These are phyloP conservation scores for Rhexocercosporidium sp. DNA, from an alignment of 2,329 filamentous ascomycete species.

Conservation along the genomic window DNA sequence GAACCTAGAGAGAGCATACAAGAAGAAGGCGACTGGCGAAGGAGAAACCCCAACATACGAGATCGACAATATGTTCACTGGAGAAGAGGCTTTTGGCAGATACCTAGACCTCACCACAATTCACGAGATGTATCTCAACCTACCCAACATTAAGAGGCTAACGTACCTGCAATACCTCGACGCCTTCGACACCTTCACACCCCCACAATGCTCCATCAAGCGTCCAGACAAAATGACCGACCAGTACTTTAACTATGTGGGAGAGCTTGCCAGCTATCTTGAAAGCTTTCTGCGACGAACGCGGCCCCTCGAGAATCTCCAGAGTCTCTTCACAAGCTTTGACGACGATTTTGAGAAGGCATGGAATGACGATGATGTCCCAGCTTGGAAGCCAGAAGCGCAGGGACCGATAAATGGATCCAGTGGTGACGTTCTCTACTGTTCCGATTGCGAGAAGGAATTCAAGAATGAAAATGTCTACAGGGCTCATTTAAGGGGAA, in stretches of 20 bases:
- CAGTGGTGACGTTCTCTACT: slow-evolving; percentile 78
- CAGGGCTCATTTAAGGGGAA: slow-evolving; percentile 84
- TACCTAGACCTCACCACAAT: slow-evolving; percentile 86
- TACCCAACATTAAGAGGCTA: slow-evolving; percentile 83
- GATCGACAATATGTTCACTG: slow-evolving; percentile 91
- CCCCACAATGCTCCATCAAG: slow-evolving; percentile 75
- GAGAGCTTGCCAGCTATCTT: slow-evolving; percentile 79
- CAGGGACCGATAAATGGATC: slow-evolving; percentile 30
- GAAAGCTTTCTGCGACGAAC: slow-evolving; percentile 87
- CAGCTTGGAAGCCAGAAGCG: slow-evolving; percentile 73
- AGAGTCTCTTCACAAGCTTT: slow-evolving; percentile 76
- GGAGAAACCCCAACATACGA: slow-evolving; percentile 68
- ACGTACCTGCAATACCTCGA: slow-evolving; percentile 94
- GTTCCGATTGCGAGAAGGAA: slow-evolving; percentile 88
- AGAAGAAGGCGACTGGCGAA: slow-evolving; percentile 68
- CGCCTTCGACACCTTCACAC: slow-evolving; percentile 83
- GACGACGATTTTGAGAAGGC: slow-evolving; percentile 82
- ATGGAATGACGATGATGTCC: slow-evolving; percentile 81
- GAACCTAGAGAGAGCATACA: slow-evolving; percentile 92
- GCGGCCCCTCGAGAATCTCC: slow-evolving; percentile 83
- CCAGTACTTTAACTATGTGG: slow-evolving; percentile 89
- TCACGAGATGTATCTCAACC: slow-evolving; percentile 89
- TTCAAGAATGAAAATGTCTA: slow-evolving; percentile 97
- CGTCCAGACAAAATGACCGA: slow-evolving; percentile 87
- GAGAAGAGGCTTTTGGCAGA: slow-evolving; percentile 90